Percentiles rank a stretch among this genome's conserved stretches.
Evolutionary conservation across 208 protist species (phyloP).

Genomic region (Herpetomonas muscarum): DNA sequence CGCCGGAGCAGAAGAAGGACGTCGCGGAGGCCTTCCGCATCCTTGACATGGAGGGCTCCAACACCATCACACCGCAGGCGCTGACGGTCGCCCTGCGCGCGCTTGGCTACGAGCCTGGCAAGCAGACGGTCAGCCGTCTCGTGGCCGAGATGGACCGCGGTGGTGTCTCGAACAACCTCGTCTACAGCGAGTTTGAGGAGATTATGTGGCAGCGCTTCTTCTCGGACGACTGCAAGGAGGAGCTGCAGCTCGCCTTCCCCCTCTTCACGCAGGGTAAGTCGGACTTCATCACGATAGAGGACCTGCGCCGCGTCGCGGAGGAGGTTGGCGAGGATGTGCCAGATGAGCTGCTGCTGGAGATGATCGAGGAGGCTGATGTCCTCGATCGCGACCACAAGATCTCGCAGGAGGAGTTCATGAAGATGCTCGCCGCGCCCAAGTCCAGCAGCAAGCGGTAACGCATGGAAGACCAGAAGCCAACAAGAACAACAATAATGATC

Average conservation of each 20-base stretch:
- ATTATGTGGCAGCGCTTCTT: slow-evolving; percentile 91
- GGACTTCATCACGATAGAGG: slow-evolving; percentile 95
- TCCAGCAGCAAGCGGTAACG: slow-evolving; percentile 17
- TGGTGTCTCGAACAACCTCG: slow-evolving; percentile 86
- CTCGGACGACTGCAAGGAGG: slow-evolving; percentile 84
- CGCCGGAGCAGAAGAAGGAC: slow-evolving; percentile 84
- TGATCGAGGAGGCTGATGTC: slow-evolving; percentile 94
- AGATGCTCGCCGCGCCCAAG: slow-evolving; percentile 81
- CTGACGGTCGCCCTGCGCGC: slow-evolving; percentile 93
- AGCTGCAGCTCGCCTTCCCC: slow-evolving; percentile 92
- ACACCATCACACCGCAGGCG: slow-evolving; percentile 91
- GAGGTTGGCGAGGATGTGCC: slow-evolving; percentile 95
- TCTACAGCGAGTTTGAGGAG: slow-evolving; percentile 86
- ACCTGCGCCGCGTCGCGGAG: slow-evolving; percentile 92
- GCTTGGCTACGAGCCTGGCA: slow-evolving; percentile 94
- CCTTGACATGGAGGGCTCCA: slow-evolving; percentile 93
- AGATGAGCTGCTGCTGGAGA: slow-evolving; percentile 95
- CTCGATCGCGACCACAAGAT: slow-evolving; percentile 93
- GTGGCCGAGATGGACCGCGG: slow-evolving; percentile 92
- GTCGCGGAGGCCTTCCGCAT: slow-evolving; percentile 95
- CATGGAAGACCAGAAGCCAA: too few species aligned
- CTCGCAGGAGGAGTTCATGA: slow-evolving; percentile 93
- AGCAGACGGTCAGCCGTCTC: slow-evolving; percentile 88
- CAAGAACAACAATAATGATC: too few species aligned
- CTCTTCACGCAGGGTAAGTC: slow-evolving; percentile 94